phyloP scores from a whole-genome alignment of 768 basidiomycete species.

The Pleurotus platypus region DNA sequence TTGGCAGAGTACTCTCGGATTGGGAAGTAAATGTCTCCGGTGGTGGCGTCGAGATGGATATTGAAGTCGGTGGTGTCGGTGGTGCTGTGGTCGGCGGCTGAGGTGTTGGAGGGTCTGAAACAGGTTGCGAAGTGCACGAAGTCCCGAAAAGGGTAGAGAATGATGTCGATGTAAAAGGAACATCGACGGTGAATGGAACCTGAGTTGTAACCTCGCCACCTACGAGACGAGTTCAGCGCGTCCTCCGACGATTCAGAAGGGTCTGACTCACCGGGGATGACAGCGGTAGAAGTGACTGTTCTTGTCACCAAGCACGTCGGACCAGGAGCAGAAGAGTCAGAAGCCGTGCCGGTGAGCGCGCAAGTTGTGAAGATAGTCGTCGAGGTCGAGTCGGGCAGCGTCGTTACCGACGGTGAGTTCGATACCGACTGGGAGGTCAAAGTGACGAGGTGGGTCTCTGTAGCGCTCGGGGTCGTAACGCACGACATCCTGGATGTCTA shows the following conservation, averaged over 20 bases:
- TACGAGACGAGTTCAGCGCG: neutral
- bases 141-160: conserved; percentile 40
- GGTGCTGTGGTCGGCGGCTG: conserved; percentile 8
- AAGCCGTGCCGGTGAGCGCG: neutral
- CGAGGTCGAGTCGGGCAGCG: neutral
- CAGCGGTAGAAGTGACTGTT: conserved; percentile 24
- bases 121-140: conserved; percentile 21
- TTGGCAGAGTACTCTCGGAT: conserved; percentile 31
- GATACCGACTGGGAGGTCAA: neutral
- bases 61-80: conserved; percentile 8
- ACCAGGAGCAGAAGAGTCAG: conserved; percentile 1
- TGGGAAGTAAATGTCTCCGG: conserved; percentile 26
- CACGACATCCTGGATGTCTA: neutral
- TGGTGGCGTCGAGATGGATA: conserved; percentile 21
- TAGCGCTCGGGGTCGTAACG: conserved; percentile 2
- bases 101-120: conserved; percentile 9
- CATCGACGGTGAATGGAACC: conserved; percentile 31
- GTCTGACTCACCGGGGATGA: conserved; percentile 28
- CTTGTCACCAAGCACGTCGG: conserved; percentile 12
- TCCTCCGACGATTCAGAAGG: neutral
- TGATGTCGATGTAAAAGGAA: conserved; percentile 26
- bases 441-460: conserved; percentile 4
- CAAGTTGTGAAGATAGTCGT: conserved; percentile 1
- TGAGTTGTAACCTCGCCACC: neutral
- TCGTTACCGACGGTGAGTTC: neutral